Conservation (phyloP, 1,139 yeast species). For the Sugiyamaella castrensis region DNA sequence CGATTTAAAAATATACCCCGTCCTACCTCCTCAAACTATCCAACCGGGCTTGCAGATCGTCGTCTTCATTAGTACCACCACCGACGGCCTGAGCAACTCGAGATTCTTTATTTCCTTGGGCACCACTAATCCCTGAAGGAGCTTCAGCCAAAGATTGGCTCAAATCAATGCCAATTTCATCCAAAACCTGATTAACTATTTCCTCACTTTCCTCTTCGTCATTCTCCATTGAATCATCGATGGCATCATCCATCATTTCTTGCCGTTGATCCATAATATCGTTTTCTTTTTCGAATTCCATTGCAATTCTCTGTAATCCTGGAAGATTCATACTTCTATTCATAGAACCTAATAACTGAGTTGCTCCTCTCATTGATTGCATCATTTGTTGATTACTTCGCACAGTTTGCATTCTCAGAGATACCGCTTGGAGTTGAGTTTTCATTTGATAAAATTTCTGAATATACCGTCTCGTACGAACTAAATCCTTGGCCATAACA, state of each 20-base stretch:
- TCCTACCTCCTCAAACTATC: constrained; percentile 67
- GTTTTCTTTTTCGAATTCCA: constrained; percentile 91
- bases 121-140: constrained; percentile 50
- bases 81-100: constrained; percentile 53
- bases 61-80: constrained; percentile 53
- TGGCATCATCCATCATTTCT: constrained; percentile 97
- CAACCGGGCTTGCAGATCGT: constrained; percentile 84
- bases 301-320: constrained; percentile 81
- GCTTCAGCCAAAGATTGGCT: constrained; percentile 62
- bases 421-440: constrained; percentile 92
- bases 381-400: constrained; percentile 96
- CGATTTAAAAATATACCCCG: too few relatives aligned
- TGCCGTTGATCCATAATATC: constrained; percentile 98
- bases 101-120: constrained; percentile 35
- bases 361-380: constrained; percentile 93
- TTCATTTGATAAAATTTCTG: constrained; percentile 91
- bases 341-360: constrained; percentile 77
- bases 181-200: constrained; percentile 84
- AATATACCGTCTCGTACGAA: constrained; percentile 75
- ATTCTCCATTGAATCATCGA: constrained; percentile 91
- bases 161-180: constrained; percentile 91
- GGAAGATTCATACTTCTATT: constrained; percentile 88
- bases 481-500: constrained; percentile 92
- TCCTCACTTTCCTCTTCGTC: constrained; percentile 88
- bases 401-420: constrained; percentile 85